phyloP scores from a whole-genome alignment of 106 monocot species.

The Xerophyta viscosa region DNA sequence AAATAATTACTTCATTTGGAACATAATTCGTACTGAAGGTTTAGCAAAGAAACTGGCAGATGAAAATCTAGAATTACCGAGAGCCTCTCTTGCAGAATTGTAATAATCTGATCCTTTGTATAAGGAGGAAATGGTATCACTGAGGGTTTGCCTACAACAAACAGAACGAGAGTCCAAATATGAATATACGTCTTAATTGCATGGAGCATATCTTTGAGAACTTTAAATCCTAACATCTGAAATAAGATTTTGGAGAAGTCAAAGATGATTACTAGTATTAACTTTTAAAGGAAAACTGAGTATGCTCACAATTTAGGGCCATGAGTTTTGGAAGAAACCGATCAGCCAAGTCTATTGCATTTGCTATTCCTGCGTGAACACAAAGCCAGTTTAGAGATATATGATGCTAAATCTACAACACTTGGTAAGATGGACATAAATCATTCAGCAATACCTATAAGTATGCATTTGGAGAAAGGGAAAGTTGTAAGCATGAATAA shows the following conservation, averaged over 20 bases:
- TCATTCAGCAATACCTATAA: conserved; percentile 71
- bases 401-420: no score
- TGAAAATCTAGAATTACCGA: conserved; percentile 27
- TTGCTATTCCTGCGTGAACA: conserved; percentile 76
- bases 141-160: conserved; percentile 58
- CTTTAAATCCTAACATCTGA: no score
- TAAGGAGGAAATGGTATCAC: conserved; percentile 80
- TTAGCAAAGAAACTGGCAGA: background rate
- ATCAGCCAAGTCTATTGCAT: conserved; percentile 89
- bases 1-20: no score
- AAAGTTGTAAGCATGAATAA: conserved; percentile 94
- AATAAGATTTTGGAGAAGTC: no score
- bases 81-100: conserved; percentile 82
- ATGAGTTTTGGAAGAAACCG: conserved; percentile 93
- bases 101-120: conserved; percentile 75
- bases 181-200: background rate
- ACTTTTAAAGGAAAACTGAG: background rate
- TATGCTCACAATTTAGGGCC: conserved; percentile 75
- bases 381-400: background rate
- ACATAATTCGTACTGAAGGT: no score
- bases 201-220: background rate
- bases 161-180: background rate
- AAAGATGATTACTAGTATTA: background rate
- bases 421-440: background rate
- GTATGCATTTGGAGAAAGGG: conserved; percentile 70